These are phyloP conservation scores for Pythium aphanidermatum DNA, from an alignment of 352 stramenopile species.

Conservation along the genomic window DNA sequence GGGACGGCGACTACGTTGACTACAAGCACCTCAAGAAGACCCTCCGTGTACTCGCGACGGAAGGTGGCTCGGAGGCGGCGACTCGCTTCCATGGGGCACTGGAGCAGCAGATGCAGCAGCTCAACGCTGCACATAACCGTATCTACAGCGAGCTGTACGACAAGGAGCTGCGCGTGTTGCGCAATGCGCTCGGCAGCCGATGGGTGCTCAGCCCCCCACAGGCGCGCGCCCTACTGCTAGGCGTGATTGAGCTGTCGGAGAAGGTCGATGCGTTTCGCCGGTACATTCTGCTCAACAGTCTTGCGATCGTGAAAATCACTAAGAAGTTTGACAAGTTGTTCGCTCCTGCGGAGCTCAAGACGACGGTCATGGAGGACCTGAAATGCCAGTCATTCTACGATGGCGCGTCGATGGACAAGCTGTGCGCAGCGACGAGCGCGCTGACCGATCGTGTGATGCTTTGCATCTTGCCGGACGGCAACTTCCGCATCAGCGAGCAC, in stretches of 20 bases:
- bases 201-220: conserved; percentile 55
- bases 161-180: conserved; percentile 30
- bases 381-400: conserved; percentile 67
- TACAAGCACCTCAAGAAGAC: conserved; percentile 77
- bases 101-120: conserved; percentile 40
- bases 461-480: conserved; percentile 59
- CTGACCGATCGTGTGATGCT: conserved; percentile 69
- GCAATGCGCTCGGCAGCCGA: conserved; percentile 34
- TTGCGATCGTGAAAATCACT: conserved; percentile 75
- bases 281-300: conserved; percentile 73
- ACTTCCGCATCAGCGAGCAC: conserved; percentile 41
- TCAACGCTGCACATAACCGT: conserved; percentile 49
- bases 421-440: conserved; percentile 38
- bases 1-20: conserved; percentile 67
- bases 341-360: conserved; percentile 23
- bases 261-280: conserved; percentile 66
- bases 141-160: conserved; percentile 49
- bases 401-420: conserved; percentile 37
- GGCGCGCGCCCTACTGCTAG: conserved; percentile 44
- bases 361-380: conserved; percentile 39
- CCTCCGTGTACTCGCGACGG: conserved; percentile 31
- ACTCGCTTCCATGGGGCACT: conserved; percentile 25
- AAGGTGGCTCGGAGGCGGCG: conserved; percentile 12
- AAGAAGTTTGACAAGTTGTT: conserved; percentile 78
- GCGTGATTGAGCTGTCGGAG: conserved; percentile 53